Conservation (phyloP, 805 yeast species). For the Wickerhamomyces subpelliculosus region DNA sequence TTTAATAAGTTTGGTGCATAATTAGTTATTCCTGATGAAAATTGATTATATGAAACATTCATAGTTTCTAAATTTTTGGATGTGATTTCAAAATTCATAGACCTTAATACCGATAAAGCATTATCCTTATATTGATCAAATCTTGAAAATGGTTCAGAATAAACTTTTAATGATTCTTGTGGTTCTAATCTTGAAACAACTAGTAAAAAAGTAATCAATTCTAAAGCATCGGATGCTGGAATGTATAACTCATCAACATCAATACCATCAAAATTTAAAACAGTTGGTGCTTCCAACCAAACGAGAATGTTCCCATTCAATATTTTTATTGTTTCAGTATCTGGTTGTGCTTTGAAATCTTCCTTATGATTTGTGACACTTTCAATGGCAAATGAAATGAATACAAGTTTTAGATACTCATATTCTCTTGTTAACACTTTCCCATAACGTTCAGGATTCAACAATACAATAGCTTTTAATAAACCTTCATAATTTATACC, state of each 20-base stretch:
- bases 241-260: conserved; percentile 31
- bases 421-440: conserved; percentile 28
- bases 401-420: conserved; percentile 39
- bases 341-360: conserved; percentile 4
- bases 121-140: conserved; percentile 38
- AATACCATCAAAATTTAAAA: conserved; percentile 37
- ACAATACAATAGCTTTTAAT: conserved; percentile 35
- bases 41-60: conserved; percentile 25
- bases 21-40: conserved; percentile 24
- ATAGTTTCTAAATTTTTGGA: conserved; percentile 12
- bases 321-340: conserved; percentile 9
- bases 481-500: conserved; percentile 32
- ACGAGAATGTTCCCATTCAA: conserved; percentile 7
- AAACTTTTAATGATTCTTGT: conserved; percentile 24
- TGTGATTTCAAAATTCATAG: conserved; percentile 37
- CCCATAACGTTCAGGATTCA: conserved; percentile 37
- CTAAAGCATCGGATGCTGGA: conserved; percentile 33
- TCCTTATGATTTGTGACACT: conserved; percentile 10
- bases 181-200: conserved; percentile 34
- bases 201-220: conserved; percentile 43
- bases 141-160: conserved; percentile 19
- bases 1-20: conserved; percentile 37
- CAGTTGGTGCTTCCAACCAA: conserved; percentile 27
- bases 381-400: conserved; percentile 34
- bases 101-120: conserved; percentile 40